Conservation (phyloP, 2,329 filamentous ascomycete species). For the Didymella sp. region DNA sequence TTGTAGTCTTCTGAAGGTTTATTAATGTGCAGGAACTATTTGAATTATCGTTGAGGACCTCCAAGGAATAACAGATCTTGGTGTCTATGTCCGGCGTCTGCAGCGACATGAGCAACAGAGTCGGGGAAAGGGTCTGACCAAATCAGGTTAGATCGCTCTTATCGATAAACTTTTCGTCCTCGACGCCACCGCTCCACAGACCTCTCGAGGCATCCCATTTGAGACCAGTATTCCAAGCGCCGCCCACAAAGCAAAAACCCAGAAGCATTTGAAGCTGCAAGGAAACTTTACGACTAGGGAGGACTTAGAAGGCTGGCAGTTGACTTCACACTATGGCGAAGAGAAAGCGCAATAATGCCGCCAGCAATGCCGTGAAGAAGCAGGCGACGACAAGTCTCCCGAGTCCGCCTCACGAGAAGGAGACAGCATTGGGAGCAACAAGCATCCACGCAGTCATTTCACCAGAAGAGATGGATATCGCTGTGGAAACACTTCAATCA, state of each 20-base stretch:
- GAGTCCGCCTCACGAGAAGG: slow-evolving; percentile 37
- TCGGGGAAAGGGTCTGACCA: background rate
- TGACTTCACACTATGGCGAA: slow-evolving; percentile 31
- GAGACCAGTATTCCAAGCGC: background rate
- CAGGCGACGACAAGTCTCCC: slow-evolving; percentile 30
- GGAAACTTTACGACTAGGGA: background rate
- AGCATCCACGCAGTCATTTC: slow-evolving; percentile 64
- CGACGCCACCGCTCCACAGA: slow-evolving; percentile 16
- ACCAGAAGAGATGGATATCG: slow-evolving; percentile 70
- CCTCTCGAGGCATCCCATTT: slow-evolving; percentile 6
- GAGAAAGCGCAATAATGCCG: slow-evolving; percentile 36
- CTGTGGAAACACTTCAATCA: slow-evolving; percentile 68
- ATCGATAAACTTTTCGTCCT: slow-evolving; percentile 18
- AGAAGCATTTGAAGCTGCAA: background rate
- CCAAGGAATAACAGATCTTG: no score
- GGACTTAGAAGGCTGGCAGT: no score
- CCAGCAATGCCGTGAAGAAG: slow-evolving; percentile 33
- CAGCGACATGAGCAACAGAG: no score
- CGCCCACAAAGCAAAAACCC: background rate
- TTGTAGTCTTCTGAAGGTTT: no score
- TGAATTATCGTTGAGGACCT: no score
- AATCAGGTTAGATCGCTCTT: background rate
- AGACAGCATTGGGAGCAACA: slow-evolving; percentile 52
- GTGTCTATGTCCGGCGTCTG: no score
- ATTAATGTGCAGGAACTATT: no score